Conservation (phyloP, 768 basidiomycete species). For the Amanita polypyramis region DNA sequence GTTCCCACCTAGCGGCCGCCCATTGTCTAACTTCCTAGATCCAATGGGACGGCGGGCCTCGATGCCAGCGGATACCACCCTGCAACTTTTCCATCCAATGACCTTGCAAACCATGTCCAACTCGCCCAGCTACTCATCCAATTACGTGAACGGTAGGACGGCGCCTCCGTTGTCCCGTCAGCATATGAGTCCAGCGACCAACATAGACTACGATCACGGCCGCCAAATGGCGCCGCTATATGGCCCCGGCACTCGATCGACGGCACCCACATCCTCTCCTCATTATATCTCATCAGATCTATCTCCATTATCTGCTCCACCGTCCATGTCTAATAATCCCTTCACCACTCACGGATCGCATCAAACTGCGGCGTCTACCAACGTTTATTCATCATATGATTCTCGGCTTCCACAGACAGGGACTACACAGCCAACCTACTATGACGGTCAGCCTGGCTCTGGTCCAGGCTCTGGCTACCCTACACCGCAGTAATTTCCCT, state of each 20-base stretch:
- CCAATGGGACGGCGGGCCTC: conserved; percentile 47
- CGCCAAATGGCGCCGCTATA: conserved; percentile 25
- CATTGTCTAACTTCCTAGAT: conserved; percentile 31
- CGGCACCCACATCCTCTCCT: conserved; percentile 23
- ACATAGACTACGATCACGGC: conserved; percentile 27
- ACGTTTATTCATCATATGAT: conserved; percentile 26
- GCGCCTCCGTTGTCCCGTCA: conserved; percentile 28
- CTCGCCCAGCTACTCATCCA: conserved; percentile 25
- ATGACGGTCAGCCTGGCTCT: conserved; percentile 28
- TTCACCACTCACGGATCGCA: conserved; percentile 26
- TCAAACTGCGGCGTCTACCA: conserved; percentile 18
- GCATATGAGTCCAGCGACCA: conserved; percentile 23
- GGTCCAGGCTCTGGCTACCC: conserved; percentile 37
- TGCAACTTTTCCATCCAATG: conserved; percentile 75
- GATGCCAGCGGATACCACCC: conserved; percentile 51
- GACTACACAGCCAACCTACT: conserved; percentile 20
- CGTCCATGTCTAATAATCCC: conserved; percentile 36
- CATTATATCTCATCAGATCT: conserved; percentile 31
- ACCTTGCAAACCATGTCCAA: conserved; percentile 53
- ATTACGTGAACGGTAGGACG: conserved; percentile 34
- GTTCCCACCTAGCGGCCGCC: conserved; percentile 44
- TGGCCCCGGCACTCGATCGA: conserved; percentile 28
- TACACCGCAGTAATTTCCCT: conserved; percentile 26
- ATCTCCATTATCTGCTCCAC: conserved; percentile 38
- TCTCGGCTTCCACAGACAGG: conserved; percentile 22